Percentiles rank a stretch among this genome's conserved stretches.
These are phyloP conservation scores for Lactarius hengduanensis DNA, from an alignment of 768 basidiomycete genomes.

Conservation along the genomic window DNA sequence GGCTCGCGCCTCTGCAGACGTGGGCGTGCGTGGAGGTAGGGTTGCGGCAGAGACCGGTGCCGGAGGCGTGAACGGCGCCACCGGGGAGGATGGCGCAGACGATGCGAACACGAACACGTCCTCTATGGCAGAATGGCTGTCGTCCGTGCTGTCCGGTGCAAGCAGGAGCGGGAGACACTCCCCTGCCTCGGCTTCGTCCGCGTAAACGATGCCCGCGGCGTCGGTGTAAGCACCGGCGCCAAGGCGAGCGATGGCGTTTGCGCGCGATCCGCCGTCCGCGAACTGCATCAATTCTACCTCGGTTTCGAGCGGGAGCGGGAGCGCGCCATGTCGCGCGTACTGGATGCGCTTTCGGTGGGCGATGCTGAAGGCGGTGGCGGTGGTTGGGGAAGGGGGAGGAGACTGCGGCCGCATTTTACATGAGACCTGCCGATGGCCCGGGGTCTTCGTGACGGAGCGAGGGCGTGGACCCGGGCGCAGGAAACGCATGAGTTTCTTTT, in stretches of 20 bases:
- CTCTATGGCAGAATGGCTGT: background rate
- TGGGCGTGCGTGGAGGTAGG: background rate
- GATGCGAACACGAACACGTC: background rate
- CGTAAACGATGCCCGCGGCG: constrained; percentile 61
- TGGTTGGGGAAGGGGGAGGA: constrained; percentile 13
- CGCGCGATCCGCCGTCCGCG: constrained; percentile 58
- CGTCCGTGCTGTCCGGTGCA: constrained; percentile 29
- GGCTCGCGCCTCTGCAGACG: background rate
- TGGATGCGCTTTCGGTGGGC: constrained; percentile 38
- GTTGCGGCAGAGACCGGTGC: background rate
- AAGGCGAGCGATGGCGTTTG: constrained; percentile 50
- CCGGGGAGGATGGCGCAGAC: background rate
- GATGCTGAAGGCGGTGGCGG: constrained; percentile 10
- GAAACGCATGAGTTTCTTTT: constrained; percentile 43
- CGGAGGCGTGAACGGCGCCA: background rate
- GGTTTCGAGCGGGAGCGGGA: constrained; percentile 54
- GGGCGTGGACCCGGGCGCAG: constrained; percentile 41
- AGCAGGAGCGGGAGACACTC: constrained; percentile 62
- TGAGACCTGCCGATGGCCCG: constrained; percentile 27
- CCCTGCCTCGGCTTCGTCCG: constrained; percentile 69
- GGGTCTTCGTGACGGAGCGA: constrained; percentile 36
- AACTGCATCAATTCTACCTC: constrained; percentile 73
- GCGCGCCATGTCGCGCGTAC: constrained; percentile 40
- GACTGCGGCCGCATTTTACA: background rate
- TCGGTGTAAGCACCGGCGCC: constrained; percentile 45